Evolutionary conservation across 768 basidiomycete genomes (phyloP).

Genomic region (Kwoniella botswanensis): DNA sequence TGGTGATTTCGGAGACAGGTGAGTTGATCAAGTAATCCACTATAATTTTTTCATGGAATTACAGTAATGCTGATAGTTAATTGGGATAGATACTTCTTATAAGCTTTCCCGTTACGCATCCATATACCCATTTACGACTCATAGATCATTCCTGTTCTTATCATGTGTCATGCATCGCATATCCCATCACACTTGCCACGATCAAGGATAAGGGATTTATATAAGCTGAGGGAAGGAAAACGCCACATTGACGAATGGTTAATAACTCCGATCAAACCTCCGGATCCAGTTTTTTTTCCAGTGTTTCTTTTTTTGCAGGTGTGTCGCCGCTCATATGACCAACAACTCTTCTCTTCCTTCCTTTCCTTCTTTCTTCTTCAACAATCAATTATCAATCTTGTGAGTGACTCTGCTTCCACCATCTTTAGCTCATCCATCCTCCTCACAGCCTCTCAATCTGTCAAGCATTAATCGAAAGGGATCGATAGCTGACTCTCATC

Average conservation of each 20-base stretch:
- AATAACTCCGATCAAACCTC: conserved; percentile 17
- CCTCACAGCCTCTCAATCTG: background rate
- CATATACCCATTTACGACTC: background rate
- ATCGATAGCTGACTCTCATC: background rate
- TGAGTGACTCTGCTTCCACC: background rate
- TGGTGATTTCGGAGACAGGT: conserved; percentile 90
- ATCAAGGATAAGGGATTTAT: background rate
- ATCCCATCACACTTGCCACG: background rate
- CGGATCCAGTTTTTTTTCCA: conserved; percentile 5
- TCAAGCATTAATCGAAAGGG: background rate
- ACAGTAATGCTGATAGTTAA: background rate
- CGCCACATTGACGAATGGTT: conserved; percentile 13
- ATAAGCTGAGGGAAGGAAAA: background rate
- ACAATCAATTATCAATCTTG: background rate
- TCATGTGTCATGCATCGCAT: conserved; percentile 13
- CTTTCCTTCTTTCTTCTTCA: background rate
- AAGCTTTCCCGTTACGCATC: background rate
- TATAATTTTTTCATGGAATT: too few relatives aligned
- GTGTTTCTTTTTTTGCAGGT: background rate
- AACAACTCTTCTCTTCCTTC: background rate
- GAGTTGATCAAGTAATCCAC: conserved; percentile 8
- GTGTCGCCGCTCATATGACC: conserved; percentile 14
- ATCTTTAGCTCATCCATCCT: background rate
- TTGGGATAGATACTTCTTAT: conserved; percentile 39
- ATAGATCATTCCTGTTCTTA: conserved; percentile 1